Evolutionary conservation across 768 basidiomycete species (phyloP).

Genomic region (Trametes punicea): DNA sequence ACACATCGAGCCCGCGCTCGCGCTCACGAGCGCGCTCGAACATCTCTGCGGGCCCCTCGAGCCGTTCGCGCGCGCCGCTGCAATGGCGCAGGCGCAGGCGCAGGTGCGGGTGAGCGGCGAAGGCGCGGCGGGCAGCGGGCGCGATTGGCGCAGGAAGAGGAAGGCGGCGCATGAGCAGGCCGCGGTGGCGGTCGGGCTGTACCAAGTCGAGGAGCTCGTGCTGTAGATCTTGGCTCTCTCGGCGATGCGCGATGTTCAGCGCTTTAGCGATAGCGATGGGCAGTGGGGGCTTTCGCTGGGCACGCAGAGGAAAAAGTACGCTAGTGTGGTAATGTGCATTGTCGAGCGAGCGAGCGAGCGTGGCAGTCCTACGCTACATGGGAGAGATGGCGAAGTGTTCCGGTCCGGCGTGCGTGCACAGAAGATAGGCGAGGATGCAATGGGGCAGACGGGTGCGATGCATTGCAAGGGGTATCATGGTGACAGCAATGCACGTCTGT

Average conservation of each 20-base stretch:
- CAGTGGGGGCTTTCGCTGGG: too few species aligned
- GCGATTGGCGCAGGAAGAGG: slow-evolving; percentile 38
- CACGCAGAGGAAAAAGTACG: not conserved
- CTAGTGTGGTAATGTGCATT: not conserved
- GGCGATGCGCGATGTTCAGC: not conserved
- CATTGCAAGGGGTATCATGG: not conserved
- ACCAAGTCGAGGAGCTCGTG: slow-evolving; percentile 67
- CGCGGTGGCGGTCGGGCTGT: slow-evolving; percentile 55
- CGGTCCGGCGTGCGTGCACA: not conserved
- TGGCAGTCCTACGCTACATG: not conserved
- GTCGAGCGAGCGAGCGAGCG: not conserved
- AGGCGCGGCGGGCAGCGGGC: slow-evolving; percentile 16
- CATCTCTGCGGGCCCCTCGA: slow-evolving; percentile 60
- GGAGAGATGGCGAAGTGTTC: not conserved
- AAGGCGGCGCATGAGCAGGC: slow-evolving; percentile 52
- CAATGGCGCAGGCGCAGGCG: slow-evolving; percentile 41
- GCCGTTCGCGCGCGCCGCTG: slow-evolving; percentile 48
- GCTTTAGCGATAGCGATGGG: too few species aligned
- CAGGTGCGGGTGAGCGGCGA: slow-evolving; percentile 8
- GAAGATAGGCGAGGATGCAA: not conserved
- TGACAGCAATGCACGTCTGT: not conserved
- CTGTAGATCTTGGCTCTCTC: not conserved
- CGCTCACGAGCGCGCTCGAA: slow-evolving; percentile 47
- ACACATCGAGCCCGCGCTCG: slow-evolving; percentile 55
- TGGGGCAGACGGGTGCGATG: not conserved